Percentiles rank a stretch among this genome's conserved stretches.
phyloP scores from a whole-genome alignment of 441 rosid species.

The Aleurites moluccanus region DNA sequence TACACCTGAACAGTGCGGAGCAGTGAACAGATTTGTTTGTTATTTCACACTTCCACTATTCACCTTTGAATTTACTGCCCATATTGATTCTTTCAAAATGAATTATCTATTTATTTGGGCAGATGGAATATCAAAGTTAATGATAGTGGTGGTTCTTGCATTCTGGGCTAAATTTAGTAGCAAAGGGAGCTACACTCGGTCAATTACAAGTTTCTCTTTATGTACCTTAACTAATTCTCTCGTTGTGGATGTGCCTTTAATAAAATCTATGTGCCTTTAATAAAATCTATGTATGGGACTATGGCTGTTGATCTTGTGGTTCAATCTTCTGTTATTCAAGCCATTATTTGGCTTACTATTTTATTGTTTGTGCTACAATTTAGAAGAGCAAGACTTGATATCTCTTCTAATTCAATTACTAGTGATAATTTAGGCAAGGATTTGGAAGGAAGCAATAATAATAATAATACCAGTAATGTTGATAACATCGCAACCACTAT shows the following conservation, averaged over 20 bases:
- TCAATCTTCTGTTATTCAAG: constrained; percentile 74
- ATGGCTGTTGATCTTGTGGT: constrained; percentile 75
- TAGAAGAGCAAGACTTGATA: constrained; percentile 44
- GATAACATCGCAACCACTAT: not conserved
- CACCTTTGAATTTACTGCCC: constrained; percentile 77
- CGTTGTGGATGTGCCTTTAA: constrained; percentile 79
- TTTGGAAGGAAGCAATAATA: constrained; percentile 24
- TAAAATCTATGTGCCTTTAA: no score
- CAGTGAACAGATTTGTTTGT: constrained; percentile 69
- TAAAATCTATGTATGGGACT: constrained; percentile 82
- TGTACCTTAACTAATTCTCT: constrained; percentile 73
- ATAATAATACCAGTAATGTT: not conserved
- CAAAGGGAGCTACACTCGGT: constrained; percentile 84
- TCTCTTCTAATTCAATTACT: constrained; percentile 10
- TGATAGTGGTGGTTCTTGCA: constrained; percentile 59
- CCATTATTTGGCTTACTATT: constrained; percentile 71
- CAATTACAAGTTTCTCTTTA: constrained; percentile 82
- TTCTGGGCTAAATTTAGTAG: constrained; percentile 71
- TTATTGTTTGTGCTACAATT: constrained; percentile 69
- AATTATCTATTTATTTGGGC: constrained; percentile 72
- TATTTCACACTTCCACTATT: constrained; percentile 86
- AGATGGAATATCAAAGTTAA: constrained; percentile 64
- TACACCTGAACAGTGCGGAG: constrained; percentile 70
- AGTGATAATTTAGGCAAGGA: constrained; percentile 21
- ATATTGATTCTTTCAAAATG: constrained; percentile 76